Percentiles rank a stretch among this genome's conserved stretches.
Evolutionary conservation across 2,329 filamentous ascomycete species (phyloP).

Genomic region (Sclerotinia nivalis): DNA sequence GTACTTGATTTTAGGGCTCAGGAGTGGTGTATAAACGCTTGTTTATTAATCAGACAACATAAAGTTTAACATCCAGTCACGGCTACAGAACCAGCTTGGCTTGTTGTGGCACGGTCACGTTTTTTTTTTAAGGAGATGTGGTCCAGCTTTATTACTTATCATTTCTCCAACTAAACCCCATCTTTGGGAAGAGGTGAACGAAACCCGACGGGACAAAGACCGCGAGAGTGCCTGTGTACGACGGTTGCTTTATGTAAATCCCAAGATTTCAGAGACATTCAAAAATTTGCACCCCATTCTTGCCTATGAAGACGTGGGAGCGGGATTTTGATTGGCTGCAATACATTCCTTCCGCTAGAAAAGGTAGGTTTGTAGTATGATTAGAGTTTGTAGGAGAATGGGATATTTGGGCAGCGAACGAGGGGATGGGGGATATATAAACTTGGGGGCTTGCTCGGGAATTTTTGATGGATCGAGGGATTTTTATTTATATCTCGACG

Average conservation of each 20-base stretch:
- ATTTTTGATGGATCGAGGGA: too few relatives aligned
- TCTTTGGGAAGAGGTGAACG: not conserved
- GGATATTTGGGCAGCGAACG: constrained; percentile 4
- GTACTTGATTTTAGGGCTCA: not conserved
- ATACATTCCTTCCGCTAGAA: not conserved
- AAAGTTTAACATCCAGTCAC: not conserved
- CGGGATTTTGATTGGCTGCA: not conserved
- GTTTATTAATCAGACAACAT: not conserved
- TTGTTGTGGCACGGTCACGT: constrained; percentile 1
- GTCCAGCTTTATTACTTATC: not conserved
- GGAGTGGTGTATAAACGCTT: not conserved
- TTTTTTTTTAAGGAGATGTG: not conserved
- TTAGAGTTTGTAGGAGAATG: constrained; percentile 10
- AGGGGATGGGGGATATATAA: constrained; percentile 7
- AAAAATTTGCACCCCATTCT: constrained; percentile 9
- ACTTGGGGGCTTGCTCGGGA: not conserved
- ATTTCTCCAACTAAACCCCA: constrained; percentile 6
- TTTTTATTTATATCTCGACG: constrained; percentile 7
- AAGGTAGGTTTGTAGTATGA: not conserved
- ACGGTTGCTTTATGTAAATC: not conserved
- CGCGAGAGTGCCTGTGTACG: constrained; percentile 12
- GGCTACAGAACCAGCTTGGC: not conserved
- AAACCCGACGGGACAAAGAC: constrained; percentile 1
- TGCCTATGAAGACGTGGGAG: constrained; percentile 9
- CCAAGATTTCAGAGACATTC: not conserved